Percentiles rank a stretch among this genome's conserved stretches.
These are phyloP conservation scores for Brettanomyces nanus DNA, from an alignment of 805 yeast species.

Conservation along the genomic window DNA sequence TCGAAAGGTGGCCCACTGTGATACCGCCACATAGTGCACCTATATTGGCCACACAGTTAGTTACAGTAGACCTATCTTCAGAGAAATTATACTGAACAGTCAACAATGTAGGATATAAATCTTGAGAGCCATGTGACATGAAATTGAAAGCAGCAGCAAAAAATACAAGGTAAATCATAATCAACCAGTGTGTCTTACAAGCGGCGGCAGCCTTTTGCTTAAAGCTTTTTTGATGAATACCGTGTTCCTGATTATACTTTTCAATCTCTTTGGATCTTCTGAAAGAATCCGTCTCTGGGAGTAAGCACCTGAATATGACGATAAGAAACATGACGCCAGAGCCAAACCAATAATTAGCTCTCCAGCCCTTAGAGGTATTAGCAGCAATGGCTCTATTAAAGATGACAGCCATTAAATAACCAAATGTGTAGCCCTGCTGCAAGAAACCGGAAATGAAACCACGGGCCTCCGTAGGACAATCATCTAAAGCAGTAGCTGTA, in stretches of 20 bases:
- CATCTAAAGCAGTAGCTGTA: constrained; percentile 46
- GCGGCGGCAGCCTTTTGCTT: constrained; percentile 27
- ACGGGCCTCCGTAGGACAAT: constrained; percentile 42
- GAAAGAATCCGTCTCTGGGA: constrained; percentile 50
- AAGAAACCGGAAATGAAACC: constrained; percentile 59
- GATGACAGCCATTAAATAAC: constrained; percentile 56
- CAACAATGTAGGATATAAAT: constrained; percentile 49
- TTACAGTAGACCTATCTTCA: constrained; percentile 40
- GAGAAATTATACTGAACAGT: constrained; percentile 37
- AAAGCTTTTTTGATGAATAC: constrained; percentile 26
- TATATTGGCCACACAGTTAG: constrained; percentile 47
- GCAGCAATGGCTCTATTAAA: constrained; percentile 57
- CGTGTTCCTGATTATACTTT: constrained; percentile 23
- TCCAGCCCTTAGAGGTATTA: constrained; percentile 47
- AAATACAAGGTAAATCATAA: constrained; percentile 46
- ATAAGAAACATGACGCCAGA: constrained; percentile 46
- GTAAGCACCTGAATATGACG: constrained; percentile 32
- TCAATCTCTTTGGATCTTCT: constrained; percentile 30
- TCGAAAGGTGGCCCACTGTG: constrained; percentile 45
- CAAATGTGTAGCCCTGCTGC: constrained; percentile 76
- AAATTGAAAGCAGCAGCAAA: constrained; percentile 59
- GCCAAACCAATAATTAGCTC: constrained; percentile 60
- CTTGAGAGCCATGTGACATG: constrained; percentile 58
- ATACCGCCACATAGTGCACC: constrained; percentile 55
- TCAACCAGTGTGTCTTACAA: constrained; percentile 46